Evolutionary conservation across 2,329 filamentous ascomycete genomes (phyloP).

Genomic region (Botrytis elliptica): DNA sequence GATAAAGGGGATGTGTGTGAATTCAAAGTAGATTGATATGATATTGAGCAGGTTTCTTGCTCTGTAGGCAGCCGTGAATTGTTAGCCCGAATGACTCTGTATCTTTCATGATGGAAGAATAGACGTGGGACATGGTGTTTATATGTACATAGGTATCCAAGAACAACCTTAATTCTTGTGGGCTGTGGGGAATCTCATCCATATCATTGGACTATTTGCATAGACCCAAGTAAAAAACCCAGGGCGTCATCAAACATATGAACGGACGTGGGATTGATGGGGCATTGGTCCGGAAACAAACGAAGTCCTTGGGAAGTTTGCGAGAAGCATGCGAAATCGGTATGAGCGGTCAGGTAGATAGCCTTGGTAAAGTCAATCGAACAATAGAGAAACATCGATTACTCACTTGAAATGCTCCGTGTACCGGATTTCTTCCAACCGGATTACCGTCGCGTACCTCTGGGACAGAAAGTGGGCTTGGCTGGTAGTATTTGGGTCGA

Average conservation of each 20-base stretch:
- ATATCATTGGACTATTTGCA: neutral
- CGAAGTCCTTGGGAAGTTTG: neutral
- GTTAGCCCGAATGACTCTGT: slow-evolving; percentile 1
- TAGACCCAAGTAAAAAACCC: neutral
- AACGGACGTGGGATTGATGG: neutral
- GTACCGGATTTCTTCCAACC: slow-evolving; percentile 9
- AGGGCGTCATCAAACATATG: neutral
- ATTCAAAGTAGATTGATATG: slow-evolving; percentile 24
- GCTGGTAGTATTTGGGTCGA: neutral
- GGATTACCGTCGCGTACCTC: neutral
- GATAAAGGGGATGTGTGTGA: neutral
- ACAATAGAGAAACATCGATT: neutral
- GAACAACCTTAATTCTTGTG: slow-evolving; percentile 1
- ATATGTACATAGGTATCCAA: slow-evolving; percentile 7
- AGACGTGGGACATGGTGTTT: neutral
- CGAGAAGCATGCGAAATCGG: neutral
- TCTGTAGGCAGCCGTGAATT: slow-evolving; percentile 2
- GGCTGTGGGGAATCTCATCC: neutral
- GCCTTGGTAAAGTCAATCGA: neutral
- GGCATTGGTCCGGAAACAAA: neutral
- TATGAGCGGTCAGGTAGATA: neutral
- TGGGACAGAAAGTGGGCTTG: neutral
- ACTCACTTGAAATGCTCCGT: slow-evolving; percentile 16
- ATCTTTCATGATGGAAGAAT: neutral
- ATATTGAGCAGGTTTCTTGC: slow-evolving; percentile 14